These are phyloP conservation scores for Cystoderma amianthinum DNA, from an alignment of 768 basidiomycete species.

Conservation along the genomic window DNA sequence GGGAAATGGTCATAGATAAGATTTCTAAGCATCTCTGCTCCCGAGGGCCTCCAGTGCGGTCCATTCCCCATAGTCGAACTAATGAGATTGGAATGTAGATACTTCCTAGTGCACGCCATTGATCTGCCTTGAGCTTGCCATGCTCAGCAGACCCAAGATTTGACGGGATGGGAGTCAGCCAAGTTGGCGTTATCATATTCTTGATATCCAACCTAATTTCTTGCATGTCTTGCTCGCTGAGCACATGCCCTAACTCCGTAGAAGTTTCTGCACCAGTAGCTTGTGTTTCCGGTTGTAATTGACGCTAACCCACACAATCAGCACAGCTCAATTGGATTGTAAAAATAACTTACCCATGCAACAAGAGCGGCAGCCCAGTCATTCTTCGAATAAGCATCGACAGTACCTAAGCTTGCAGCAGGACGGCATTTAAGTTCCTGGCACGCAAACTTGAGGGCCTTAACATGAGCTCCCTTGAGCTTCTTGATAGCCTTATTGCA, in stretches of 20 bases:
- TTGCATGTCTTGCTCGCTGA: slow-evolving; percentile 7
- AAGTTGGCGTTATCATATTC: slow-evolving; percentile 15
- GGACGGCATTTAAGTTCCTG: too few species aligned
- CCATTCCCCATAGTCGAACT: slow-evolving; percentile 20
- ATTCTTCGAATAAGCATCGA: too few species aligned
- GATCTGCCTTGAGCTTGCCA: slow-evolving; percentile 25
- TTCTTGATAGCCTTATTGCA: too few species aligned
- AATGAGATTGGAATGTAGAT: slow-evolving; percentile 25
- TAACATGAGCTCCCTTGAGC: too few species aligned
- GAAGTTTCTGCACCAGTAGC: not conserved
- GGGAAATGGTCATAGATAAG: slow-evolving; percentile 15
- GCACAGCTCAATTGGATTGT: too few species aligned
- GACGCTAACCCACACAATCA: too few species aligned
- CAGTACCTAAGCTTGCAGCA: too few species aligned
- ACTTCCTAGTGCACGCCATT: slow-evolving; percentile 27
- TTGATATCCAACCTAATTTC: slow-evolving; percentile 15
- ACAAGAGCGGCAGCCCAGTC: too few species aligned
- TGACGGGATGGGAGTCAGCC: slow-evolving; percentile 13
- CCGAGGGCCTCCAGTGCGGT: slow-evolving; percentile 8
- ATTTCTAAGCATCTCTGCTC: slow-evolving; percentile 13
- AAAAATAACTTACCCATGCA: too few species aligned
- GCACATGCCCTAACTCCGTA: slow-evolving; percentile 4
- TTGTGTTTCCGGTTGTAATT: not conserved
- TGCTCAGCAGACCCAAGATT: slow-evolving; percentile 12
- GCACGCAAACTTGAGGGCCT: too few species aligned